Evolutionary conservation across 139 green algal species (phyloP), one percentile per base, ranked within the genome.

Genomic region (Eudorina sp.): DNA sequence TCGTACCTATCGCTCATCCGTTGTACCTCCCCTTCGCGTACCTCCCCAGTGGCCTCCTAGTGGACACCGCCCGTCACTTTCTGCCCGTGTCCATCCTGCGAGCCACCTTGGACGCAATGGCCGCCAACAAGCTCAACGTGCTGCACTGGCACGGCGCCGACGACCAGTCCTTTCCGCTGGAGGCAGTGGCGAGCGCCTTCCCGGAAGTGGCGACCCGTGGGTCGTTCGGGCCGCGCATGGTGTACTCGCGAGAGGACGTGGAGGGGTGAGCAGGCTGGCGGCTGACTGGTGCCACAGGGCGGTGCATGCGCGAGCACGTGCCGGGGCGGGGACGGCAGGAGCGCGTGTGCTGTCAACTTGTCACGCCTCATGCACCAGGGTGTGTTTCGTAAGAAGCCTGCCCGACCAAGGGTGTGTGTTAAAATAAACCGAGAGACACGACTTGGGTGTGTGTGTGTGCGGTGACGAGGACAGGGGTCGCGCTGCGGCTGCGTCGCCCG

Each of bases 131-230:
- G 82, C 53, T 96, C 60, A 96, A 96, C 79, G 87, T 92, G 23
- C 88, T 96, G 58, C 94, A 96, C 87, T 96, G 93, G 93, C 94
- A 96, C 84, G 86, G 93, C 6, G 88, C 90, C 18, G 94, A 96
- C 66, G 92, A 95, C 78, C 79, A 84, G 34, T 64, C 72, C 18
- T 84, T 84, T 58, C 73, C 69, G 9, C 29, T 89, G 31, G 53
- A 31, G 31, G 51, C 53, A 31, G 18, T 60, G 40, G 72, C 72
- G 43, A 31, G 21, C 4, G 46, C 3, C 23, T 27, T 69, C 18
- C 31, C 48, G 14, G n/a, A 69, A 1, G 14, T 68, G 36, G 48
- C 75, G 48, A 43, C 51, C n/a, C 75, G 48, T 31, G 48, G 75
- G 7, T 45, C 75, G 48, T 83, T 48, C 75, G 75, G 75, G 25